Conservation (phyloP, 1,284 basidiomycete genomes). For the Marasmius tenuissimus region DNA sequence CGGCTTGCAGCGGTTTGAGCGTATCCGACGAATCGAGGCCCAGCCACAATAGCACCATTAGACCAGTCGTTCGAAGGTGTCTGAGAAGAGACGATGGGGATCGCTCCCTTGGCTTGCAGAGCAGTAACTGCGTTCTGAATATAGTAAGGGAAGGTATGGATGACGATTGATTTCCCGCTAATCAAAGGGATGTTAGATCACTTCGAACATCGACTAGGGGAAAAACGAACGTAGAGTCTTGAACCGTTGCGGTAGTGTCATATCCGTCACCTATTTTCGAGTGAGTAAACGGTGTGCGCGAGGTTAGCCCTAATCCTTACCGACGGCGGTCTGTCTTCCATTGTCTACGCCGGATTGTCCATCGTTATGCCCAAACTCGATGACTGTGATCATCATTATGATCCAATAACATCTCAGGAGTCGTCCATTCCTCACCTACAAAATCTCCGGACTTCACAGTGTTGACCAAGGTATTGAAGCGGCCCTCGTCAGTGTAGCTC, state of each 20-base stretch:
- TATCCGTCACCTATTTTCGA: constrained; percentile 26
- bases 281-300: too few species aligned
- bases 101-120: constrained; percentile 46
- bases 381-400: background rate
- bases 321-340: constrained; percentile 37
- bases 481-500: constrained; percentile 46
- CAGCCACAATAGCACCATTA: constrained; percentile 31
- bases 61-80: constrained; percentile 49
- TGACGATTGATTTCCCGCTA: constrained; percentile 32
- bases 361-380: constrained; percentile 33
- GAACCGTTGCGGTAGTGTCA: constrained; percentile 33
- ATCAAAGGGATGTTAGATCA: background rate
- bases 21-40: constrained; percentile 46
- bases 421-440: constrained; percentile 21
- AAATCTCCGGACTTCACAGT: constrained; percentile 38
- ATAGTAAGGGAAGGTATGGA: constrained; percentile 42
- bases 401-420: background rate
- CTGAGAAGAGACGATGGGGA: constrained; percentile 46
- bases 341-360: constrained; percentile 29
- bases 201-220: background rate
- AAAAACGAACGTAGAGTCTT: constrained; percentile 29
- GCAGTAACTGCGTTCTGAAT: constrained; percentile 42
- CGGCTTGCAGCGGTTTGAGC: constrained; percentile 38
- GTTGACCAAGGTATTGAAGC: constrained; percentile 39
- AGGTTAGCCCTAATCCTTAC: background rate